Evolutionary conservation across 495 filamentous ascomycete species (phyloP), one percentile per base, ranked within the genome.

Genomic region (Penicillium odoratum): DNA sequence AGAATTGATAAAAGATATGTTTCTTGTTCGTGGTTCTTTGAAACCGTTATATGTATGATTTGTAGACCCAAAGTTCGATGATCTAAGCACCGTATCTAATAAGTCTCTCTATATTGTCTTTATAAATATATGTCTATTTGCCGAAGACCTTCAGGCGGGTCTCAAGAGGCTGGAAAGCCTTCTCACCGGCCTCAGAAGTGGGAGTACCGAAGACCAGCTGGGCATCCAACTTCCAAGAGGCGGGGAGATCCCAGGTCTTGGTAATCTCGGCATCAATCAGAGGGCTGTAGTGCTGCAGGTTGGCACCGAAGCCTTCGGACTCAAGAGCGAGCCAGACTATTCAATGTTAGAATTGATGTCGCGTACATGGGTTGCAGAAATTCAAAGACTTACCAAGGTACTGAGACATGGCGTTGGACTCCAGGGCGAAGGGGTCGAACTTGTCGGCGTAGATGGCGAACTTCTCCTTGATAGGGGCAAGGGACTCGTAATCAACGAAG

Each of bases 261-360:
- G 70, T 51, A 25, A 82, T 52, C 38, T 68, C 62, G 31, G 68
- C 71, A 55, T 81, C 78, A 57, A 82, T 75, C 11, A 79, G 63
- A n/a, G 77, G 76, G 63, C 76, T 81, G 69, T 80, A 81, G 69
- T 83, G 80, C 76, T 83, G 80, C 25, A 83, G 71, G 61, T 82
- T 83, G 61, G 68, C 73, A 33, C 80, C 80, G 54, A 83, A 63
- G 33, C 80, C 80, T 56, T 80, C 77, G 11, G 73, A 63, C 56
- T 77, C 64, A 18, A 83, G 74, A 7, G 80, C 80, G 40, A 73
- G 70, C 80, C 80, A 83, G 54, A 80, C 71, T 74, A n/a, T 2
- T 30, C 4, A 45, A 7, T 7, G 46, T 64, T 53, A 65, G 65
- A 42, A 33, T 36, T 8, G n/a, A 33, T 33, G 9, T 3, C 5